Evolutionary conservation across 768 basidiomycete genomes (phyloP).

Genomic region (Scleroderma bovista): DNA sequence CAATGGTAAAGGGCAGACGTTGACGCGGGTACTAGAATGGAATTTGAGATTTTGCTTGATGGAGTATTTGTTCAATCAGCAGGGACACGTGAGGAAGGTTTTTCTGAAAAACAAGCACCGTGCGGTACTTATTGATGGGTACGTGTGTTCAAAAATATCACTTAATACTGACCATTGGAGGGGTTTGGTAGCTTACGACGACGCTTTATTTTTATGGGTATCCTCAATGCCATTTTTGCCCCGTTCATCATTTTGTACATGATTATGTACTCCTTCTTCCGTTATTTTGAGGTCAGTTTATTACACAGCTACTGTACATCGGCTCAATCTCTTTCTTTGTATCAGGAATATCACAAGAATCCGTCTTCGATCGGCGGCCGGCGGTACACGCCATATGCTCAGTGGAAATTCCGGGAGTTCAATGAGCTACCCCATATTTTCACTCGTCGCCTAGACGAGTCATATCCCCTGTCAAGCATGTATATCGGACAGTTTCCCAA

Average conservation of each 20-base stretch:
- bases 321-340: neutral
- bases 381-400: constrained; percentile 88
- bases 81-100: constrained; percentile 84
- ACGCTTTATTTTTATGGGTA: constrained; percentile 95
- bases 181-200: constrained; percentile 54
- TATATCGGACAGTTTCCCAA: constrained; percentile 99
- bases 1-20: constrained; percentile 65
- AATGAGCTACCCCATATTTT: constrained; percentile 97
- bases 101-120: constrained; percentile 87
- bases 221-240: constrained; percentile 90
- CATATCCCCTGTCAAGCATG: constrained; percentile 85
- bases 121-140: constrained; percentile 78
- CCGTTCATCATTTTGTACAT: constrained; percentile 97
- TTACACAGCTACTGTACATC: neutral
- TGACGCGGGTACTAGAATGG: constrained; percentile 95
- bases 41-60: constrained; percentile 93
- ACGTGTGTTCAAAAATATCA: constrained; percentile 19
- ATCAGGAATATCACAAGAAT: constrained; percentile 96
- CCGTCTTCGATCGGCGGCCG: constrained; percentile 92
- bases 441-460: constrained; percentile 76
- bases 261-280: constrained; percentile 98
- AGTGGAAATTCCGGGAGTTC: constrained; percentile 99
- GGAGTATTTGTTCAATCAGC: constrained; percentile 90
- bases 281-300: constrained; percentile 88
- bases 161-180: constrained; percentile 1